phyloP scores from a whole-genome alignment of 768 basidiomycete genomes.

The Panaeolus cyanescens region DNA sequence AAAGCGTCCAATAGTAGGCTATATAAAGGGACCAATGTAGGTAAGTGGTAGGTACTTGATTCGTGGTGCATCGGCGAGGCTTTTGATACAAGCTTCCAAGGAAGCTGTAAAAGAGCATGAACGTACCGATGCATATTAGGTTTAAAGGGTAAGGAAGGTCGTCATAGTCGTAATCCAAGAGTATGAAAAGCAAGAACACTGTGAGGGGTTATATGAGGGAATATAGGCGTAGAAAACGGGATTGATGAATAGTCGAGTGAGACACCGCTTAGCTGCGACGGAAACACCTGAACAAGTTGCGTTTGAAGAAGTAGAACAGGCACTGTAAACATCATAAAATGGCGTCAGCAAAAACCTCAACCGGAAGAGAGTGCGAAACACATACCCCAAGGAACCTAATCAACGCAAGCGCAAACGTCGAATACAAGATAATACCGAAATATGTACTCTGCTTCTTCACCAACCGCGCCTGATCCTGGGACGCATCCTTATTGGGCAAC shows the following conservation, averaged over 20 bases:
- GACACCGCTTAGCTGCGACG: conserved; percentile 56
- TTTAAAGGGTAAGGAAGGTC: not conserved
- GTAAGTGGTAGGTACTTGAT: not conserved
- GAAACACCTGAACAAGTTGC: conserved; percentile 83
- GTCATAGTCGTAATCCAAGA: conserved; percentile 1
- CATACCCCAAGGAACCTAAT: conserved; percentile 79
- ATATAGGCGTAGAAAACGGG: not conserved
- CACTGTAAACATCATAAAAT: conserved; percentile 48
- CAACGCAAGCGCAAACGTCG: conserved; percentile 72
- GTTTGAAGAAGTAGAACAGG: conserved; percentile 79
- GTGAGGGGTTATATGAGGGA: not conserved
- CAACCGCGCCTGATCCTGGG: conserved; percentile 42
- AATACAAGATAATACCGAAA: conserved; percentile 78
- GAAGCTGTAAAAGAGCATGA: not conserved
- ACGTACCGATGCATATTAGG: not conserved
- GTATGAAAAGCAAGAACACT: not conserved
- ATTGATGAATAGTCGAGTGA: not conserved
- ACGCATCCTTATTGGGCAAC: conserved; percentile 38
- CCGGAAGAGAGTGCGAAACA: conserved; percentile 13
- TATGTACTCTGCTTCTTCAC: conserved; percentile 53
- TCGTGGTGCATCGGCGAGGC: not conserved
- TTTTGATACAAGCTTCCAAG: not conserved
- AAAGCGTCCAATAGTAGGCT: not conserved
- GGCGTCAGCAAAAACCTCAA: conserved; percentile 2
- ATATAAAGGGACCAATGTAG: not conserved